A percentile compares a stretch with the other conserved stretches of the same genome.
Conservation (phyloP, 2,329 filamentous ascomycete genomes). For the Lasiodiplodia theobromae region DNA sequence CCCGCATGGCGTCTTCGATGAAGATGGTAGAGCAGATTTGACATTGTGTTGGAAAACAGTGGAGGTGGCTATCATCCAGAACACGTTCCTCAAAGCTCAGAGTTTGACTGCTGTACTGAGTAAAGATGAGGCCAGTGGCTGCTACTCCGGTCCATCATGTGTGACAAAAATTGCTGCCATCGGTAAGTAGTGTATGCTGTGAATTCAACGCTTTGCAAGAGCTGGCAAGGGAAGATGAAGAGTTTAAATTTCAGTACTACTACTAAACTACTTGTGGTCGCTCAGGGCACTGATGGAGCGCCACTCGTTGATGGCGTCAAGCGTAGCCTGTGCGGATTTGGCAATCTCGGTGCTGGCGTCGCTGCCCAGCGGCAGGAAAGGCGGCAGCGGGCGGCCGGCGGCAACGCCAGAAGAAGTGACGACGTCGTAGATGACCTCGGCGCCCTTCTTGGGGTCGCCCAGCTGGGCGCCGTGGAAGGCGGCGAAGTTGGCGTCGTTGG, state of each 20-base stretch:
- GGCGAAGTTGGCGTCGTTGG: background rate
- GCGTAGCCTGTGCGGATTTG: background rate
- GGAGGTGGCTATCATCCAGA: background rate
- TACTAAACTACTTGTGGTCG: background rate
- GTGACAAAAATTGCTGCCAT: background rate
- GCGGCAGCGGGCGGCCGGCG: conserved; percentile 15
- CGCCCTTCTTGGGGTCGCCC: conserved; percentile 64
- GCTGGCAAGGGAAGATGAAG: background rate
- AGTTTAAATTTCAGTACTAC: background rate
- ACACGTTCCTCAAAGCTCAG: background rate
- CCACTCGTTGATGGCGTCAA: background rate
- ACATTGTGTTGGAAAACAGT: background rate
- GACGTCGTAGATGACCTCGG: conserved; percentile 62
- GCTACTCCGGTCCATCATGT: background rate
- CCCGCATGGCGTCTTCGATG: background rate
- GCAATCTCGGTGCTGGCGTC: conserved; percentile 1
- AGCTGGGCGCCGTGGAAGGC: conserved; percentile 47
- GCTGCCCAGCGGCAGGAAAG: conserved; percentile 16
- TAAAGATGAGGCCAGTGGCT: background rate
- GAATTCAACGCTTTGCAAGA: background rate
- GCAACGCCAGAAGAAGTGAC: conserved; percentile 60
- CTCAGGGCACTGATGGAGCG: conserved; percentile 5
- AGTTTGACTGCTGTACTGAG: background rate
- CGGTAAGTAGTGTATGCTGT: background rate
- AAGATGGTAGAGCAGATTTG: no score